Evolutionary conservation across 768 basidiomycete genomes (phyloP), one percentile per base, ranked within the genome.

Genomic region (Crassisporium funariophilum): DNA sequence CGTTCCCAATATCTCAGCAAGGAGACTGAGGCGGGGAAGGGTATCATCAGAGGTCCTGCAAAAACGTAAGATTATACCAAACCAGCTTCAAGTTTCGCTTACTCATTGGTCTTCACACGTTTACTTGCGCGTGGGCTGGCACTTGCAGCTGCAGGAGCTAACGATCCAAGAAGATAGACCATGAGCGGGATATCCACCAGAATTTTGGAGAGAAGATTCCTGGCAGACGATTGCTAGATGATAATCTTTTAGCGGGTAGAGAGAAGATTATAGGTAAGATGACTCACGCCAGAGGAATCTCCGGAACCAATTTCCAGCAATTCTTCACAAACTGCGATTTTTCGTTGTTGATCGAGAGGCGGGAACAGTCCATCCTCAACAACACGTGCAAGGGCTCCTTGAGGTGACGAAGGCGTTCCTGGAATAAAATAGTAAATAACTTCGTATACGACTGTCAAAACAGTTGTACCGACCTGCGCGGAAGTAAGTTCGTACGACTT

Each of bases 1-100:
- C n/a, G 84, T 73, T 23, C 76, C 81, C 9, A 95, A 66, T 19
- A 88, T 75, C 63, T 95, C 94, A 1, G 82, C 76, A 19, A 93
- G 64, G 15, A 86, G 62, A 15, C 68, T 77, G 44, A 92, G 62
- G 4, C 75, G 67, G 8, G 75, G 69, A 19, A 85, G 62, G 8
- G 61, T 57, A 29, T 71, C 69, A 17, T 73, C 70, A 15, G 73
- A 57, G 19, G 66, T 46, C 15, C 69, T 67, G 8, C 37, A 35
- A 31, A 33, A 55, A 29, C 27, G 22, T 11, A 5, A 43, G 37
- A 19, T 11, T 13, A 6, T 20, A 41, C 4, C 2, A 40, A 12
- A 15, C 11, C n/a, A n/a, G 7, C 38, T 45, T 35, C 15, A 23
- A 15, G 34, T 10, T 3, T 41, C 50, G 63, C 76, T 23, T 55